Percentiles rank a stretch among this genome's conserved stretches.
phyloP scores from a whole-genome alignment of 176 grass and related monocot genomes.

The Oryza australiensis region DNA sequence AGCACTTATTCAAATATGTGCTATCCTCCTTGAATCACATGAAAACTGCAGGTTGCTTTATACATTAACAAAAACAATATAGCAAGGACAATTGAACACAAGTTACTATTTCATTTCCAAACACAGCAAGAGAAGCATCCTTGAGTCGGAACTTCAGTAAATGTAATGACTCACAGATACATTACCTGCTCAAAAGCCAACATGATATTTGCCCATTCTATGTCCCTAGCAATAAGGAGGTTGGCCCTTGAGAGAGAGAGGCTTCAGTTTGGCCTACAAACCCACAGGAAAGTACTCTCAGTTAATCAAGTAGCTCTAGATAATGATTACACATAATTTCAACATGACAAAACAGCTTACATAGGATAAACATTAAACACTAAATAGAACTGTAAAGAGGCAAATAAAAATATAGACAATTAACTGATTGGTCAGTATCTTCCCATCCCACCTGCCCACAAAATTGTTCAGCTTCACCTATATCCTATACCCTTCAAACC shows the following conservation, averaged over 20 bases:
- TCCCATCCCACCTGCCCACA: not conserved
- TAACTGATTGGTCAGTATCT: not conserved
- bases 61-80: not conserved
- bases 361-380: not conserved
- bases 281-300: not conserved
- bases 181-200: conserved; percentile 95
- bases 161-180: conserved; percentile 22
- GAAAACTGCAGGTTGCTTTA: not conserved
- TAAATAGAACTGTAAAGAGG: not conserved
- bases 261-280: conserved; percentile 60
- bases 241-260: conserved; percentile 76
- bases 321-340: not conserved
- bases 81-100: not conserved
- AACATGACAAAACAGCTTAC: not conserved
- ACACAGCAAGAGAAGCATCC: conserved; percentile 14
- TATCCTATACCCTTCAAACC: not conserved
- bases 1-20: not conserved
- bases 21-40: not conserved
- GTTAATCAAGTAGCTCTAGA: conserved; percentile 19
- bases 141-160: not conserved
- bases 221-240: conserved; percentile 86
- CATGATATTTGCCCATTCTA: conserved; percentile 92
- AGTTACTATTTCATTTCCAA: not conserved
- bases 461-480: not conserved
- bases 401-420: not conserved